phyloP scores from a whole-genome alignment of 2,329 filamentous ascomycete genomes.

The Diaporthe australafricana region DNA sequence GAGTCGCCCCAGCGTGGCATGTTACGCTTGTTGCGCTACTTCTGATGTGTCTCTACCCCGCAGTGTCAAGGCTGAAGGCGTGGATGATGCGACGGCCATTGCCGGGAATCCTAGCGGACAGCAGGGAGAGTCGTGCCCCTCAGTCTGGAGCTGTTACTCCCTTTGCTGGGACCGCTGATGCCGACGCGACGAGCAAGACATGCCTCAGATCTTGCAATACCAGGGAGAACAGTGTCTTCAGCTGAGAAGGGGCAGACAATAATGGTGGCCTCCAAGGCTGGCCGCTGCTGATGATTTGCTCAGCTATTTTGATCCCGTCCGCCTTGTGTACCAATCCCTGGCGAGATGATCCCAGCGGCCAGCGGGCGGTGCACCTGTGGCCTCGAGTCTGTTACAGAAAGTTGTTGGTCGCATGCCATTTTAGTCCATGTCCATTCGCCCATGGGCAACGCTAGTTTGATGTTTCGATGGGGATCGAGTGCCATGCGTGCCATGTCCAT shows the following conservation, averaged over 20 bases:
- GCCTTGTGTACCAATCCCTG: not conserved
- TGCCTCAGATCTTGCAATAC: not conserved
- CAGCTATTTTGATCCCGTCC: slow-evolving; percentile 25
- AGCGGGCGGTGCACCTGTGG: slow-evolving; percentile 1
- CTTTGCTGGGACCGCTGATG: not conserved
- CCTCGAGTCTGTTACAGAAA: slow-evolving; percentile 32
- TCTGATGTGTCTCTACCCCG: slow-evolving; percentile 12
- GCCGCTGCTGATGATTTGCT: slow-evolving; percentile 29
- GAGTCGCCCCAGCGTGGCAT: slow-evolving; percentile 24
- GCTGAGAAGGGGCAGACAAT: slow-evolving; percentile 10
- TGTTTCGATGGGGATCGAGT: slow-evolving; percentile 16
- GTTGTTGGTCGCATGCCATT: slow-evolving; percentile 25
- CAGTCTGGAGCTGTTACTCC: not conserved
- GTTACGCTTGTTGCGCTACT: slow-evolving; percentile 23
- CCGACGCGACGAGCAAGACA: not conserved
- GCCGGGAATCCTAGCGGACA: not conserved
- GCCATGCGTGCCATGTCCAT: slow-evolving; percentile 12
- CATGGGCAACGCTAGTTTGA: slow-evolving; percentile 3
- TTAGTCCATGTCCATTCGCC: slow-evolving; percentile 9
- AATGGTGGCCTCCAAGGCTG: not conserved
- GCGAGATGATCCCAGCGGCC: slow-evolving; percentile 17
- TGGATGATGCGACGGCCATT: slow-evolving; percentile 5
- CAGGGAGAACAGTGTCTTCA: not conserved
- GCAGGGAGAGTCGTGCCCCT: not conserved
- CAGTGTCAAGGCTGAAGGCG: slow-evolving; percentile 17